phyloP scores from a whole-genome alignment of 192 early-diverging fungal species.

The Jimgerdemannia flammicorona region DNA sequence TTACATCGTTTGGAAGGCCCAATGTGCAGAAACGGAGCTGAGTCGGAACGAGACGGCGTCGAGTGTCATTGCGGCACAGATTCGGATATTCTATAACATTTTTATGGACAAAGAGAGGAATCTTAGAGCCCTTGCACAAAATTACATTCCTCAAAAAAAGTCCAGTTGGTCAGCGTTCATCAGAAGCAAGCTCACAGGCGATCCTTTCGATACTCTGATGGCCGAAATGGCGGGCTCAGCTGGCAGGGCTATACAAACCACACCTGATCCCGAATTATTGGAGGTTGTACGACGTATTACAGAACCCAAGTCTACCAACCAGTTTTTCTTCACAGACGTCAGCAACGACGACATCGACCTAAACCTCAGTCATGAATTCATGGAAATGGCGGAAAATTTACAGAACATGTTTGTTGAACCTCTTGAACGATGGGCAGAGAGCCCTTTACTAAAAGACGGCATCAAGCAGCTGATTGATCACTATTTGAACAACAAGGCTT shows the following conservation, averaged over 20 bases:
- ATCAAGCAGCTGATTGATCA: neutral
- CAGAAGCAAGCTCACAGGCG: neutral
- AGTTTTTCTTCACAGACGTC: neutral
- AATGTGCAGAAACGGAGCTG: neutral
- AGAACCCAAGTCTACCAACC: neutral
- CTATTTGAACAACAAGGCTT: neutral
- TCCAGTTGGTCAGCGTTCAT: neutral
- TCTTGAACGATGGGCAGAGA: neutral
- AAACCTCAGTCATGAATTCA: neutral
- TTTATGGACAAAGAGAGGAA: neutral
- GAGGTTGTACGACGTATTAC: neutral
- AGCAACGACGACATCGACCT: neutral
- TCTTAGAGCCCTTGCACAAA: neutral
- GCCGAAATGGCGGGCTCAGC: neutral
- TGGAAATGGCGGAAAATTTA: neutral
- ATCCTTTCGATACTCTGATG: neutral
- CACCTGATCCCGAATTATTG: neutral
- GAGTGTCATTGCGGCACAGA: neutral
- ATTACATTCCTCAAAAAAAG: neutral
- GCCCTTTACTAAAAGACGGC: neutral
- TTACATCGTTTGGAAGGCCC: neutral
- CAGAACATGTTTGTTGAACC: neutral
- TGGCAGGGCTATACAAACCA: neutral
- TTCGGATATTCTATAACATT: neutral
- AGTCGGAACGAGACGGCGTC: neutral